A percentile compares a stretch with the other conserved stretches of the same genome.
Evolutionary conservation across 371 early-diverging fungal species (phyloP).

Genomic region (Dichotomocladium elegans): DNA sequence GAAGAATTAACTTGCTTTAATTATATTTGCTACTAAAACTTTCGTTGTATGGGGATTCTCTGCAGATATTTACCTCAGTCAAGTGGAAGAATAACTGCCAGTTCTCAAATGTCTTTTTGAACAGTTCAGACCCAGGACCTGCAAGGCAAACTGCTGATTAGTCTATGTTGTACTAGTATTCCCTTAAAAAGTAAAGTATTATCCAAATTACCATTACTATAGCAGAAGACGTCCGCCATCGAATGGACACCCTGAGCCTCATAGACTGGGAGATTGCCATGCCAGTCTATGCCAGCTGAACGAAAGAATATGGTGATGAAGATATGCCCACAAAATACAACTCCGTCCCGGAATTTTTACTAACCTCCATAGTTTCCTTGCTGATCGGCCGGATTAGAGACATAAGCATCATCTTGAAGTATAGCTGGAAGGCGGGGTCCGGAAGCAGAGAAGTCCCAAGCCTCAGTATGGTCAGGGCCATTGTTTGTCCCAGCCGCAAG

Average conservation of each 20-base stretch:
- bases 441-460: conserved; percentile 48
- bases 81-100: conserved; percentile 60
- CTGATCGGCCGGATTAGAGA: conserved; percentile 32
- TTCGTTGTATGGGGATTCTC: neutral
- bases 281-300: conserved; percentile 32
- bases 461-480: conserved; percentile 54
- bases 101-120: conserved; percentile 56
- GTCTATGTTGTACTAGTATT: neutral
- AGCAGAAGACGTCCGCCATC: conserved; percentile 58
- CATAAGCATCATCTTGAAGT: conserved; percentile 18
- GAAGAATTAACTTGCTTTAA: neutral
- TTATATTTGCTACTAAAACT: neutral
- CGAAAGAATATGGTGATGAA: neutral
- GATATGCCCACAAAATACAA: neutral
- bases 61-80: conserved; percentile 23
- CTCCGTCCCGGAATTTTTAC: neutral
- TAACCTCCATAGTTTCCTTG: conserved; percentile 36
- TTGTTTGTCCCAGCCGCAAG: conserved; percentile 64
- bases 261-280: conserved; percentile 32
- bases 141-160: neutral
- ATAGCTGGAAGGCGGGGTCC: conserved; percentile 44
- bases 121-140: conserved; percentile 49
- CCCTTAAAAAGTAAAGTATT: too few species aligned
- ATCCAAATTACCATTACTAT: conserved; percentile 31
- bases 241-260: conserved; percentile 52